Base-by-base conservation (phyloP, 2,329 filamentous ascomycete species). In the Botryosphaeria dothidea region DNA sequence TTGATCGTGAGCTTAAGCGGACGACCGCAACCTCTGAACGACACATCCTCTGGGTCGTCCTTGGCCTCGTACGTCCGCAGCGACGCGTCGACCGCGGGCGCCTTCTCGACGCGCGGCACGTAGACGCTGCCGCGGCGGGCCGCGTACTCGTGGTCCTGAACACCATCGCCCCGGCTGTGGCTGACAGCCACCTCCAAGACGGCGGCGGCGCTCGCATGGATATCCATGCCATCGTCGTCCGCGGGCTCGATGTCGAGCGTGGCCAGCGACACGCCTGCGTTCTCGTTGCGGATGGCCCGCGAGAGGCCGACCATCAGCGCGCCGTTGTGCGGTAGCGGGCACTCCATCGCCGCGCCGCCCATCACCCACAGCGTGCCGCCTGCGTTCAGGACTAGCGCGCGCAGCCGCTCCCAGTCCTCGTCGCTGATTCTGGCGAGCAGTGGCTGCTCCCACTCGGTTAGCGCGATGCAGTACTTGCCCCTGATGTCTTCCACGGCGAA, bases 231-330 rank as follows among this genome's bases (percentile, higher is more conserved):
- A 31, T 17, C n/a, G 45, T n/a, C 15, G 13, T 54, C 41, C n/a
- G 61, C 21, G 8, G 61, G 49, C 11, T 52, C 61, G n/a, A 43
- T 41, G 36, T 63, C 61, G 31, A 63, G 61, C 13, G 46, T 63
- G 5, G 49, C 48, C 17, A 63, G 46, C 15, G 23, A 15, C 13
- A 63, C 34, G 17, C 38, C 46, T 6, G 31, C 46, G 21, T 43
- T 54, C 34, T 63, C 61, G 34, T 29, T 43, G 8, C 61, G 31
- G 31, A 54, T 31, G 3, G 61, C 38, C 7, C 61, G 61, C 2
- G 34, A 27, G 3, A 63, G 49, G n/a, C 61, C 61, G n/a, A 34
- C 61, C 15, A 63, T 63, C 11, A 63, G 21, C 19, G 31, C 38
- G 6, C 23, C 34, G 21, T n/a, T n/a, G n/a, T 43, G 21, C 9